Conservation (phyloP, 257 asterid species). For the Nicotiana tomentosiformis region DNA sequence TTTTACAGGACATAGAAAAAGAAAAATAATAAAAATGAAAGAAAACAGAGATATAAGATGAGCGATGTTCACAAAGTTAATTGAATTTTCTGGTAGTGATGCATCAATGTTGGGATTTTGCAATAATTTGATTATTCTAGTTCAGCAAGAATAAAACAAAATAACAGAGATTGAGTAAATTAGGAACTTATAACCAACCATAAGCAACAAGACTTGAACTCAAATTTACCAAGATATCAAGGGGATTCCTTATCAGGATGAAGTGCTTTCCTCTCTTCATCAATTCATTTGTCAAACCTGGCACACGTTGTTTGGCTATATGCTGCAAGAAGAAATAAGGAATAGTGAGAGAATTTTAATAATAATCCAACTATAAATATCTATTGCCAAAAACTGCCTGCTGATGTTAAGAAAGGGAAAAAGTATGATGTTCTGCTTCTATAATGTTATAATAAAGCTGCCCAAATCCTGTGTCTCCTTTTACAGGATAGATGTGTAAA, state of each 20-base stretch:
- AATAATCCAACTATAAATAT: background rate
- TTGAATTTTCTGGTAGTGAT: background rate
- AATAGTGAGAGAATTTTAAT: background rate
- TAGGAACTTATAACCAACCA: background rate
- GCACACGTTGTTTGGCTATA: slow-evolving; percentile 70
- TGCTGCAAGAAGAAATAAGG: slow-evolving; percentile 47
- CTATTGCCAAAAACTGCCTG: background rate
- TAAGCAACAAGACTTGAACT: background rate
- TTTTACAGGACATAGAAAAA: background rate
- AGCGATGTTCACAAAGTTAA: background rate
- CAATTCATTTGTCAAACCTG: slow-evolving; percentile 57
- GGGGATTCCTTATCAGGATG: slow-evolving; percentile 77
- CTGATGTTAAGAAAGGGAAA: background rate
- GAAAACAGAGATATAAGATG: background rate
- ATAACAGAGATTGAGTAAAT: background rate
- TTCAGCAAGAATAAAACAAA: background rate
- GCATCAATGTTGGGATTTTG: background rate
- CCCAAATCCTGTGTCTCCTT: background rate
- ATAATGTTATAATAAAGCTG: background rate
- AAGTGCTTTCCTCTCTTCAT: slow-evolving; percentile 80
- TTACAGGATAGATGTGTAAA: background rate
- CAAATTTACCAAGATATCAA: slow-evolving; percentile 64
- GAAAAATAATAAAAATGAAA: background rate
- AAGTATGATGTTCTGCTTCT: background rate
- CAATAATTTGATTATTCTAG: background rate